phyloP scores from a whole-genome alignment of 1,139 yeast species.

The Debaryomyces nepalensis region DNA sequence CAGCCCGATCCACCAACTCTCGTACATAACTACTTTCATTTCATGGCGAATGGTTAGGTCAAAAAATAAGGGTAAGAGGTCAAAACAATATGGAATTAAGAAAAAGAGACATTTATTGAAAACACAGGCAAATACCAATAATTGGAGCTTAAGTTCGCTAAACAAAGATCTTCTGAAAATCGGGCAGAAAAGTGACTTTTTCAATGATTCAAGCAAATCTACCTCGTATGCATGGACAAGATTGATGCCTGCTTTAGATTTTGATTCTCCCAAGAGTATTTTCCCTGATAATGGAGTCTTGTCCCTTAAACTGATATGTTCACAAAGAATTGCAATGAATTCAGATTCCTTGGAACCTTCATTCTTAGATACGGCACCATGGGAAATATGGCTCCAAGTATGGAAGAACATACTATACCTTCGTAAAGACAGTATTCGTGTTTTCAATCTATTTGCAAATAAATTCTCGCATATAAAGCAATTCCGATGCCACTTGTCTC shows the following conservation, averaged over 20 bases:
- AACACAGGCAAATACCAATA: neutral
- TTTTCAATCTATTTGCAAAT: constrained; percentile 35
- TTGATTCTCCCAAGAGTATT: neutral
- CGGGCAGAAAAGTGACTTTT: constrained; percentile 16
- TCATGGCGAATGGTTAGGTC: constrained; percentile 8
- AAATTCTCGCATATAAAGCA: constrained; percentile 22
- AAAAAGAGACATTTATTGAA: neutral
- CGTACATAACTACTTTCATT: neutral
- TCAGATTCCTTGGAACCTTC: constrained; percentile 25
- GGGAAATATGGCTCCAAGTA: constrained; percentile 36
- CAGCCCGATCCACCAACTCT: neutral
- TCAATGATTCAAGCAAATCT: constrained; percentile 22
- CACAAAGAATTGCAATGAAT: constrained; percentile 34
- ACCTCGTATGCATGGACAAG: constrained; percentile 27
- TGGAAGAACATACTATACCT: constrained; percentile 36
- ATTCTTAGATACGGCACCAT: constrained; percentile 31
- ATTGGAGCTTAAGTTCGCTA: neutral
- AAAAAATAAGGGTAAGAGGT: neutral
- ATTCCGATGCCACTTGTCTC: constrained; percentile 32
- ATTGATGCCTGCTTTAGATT: constrained; percentile 14
- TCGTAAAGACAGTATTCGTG: constrained; percentile 36
- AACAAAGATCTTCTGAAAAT: constrained; percentile 3
- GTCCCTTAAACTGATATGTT: constrained; percentile 33
- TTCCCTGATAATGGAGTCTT: constrained; percentile 2
- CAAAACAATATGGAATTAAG: constrained; percentile 1